Evolutionary conservation across 306 rosid genomes (phyloP), one percentile per base, ranked within the genome.

Genomic region (Rosa rugosa): DNA sequence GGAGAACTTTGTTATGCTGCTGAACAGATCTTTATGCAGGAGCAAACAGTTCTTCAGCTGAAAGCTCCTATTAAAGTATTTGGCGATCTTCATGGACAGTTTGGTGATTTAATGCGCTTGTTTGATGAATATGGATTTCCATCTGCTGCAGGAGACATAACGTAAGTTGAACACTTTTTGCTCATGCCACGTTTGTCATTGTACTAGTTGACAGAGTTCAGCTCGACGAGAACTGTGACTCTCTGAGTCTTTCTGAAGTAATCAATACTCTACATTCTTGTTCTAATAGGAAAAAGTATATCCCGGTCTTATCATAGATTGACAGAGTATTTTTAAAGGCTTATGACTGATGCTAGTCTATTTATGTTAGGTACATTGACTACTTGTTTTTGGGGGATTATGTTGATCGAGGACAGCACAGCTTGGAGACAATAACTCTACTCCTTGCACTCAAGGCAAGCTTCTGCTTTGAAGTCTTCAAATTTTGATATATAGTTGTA

Each of bases 61-160:
- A 96, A 91, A 87, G 99, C 99, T 71, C 99, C 98, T 18, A 78
- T 96, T 81, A 96, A 96, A 88, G 93, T 96, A 83, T 96, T 96
- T 80, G 99, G 99, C 25, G 99, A 96, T 90, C 99, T 96, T 84
- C 99, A 96, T 84, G 98, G 98, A 81, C 98, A 96, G 88, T 96
- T 96, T 85, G 99, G 99, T 85, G 99, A 96, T 83, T 88, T 96
- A 85, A 96, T 96, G 99, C 92, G 99, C 80, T 87, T 96, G 75
- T 93, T 96, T 80, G 99, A 93, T 91, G 99, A 96, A 90, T 96
- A 96, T 80, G 99, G 99, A 80, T 93, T 96, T 89, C 99, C 99
- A 76, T 96, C 99, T 54, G 85, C 98, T 9, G 99, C 98, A 0
- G 99, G 99, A 87, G 99, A 96, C 82, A 91, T 96, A 80, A 90